Evolutionary conservation across 148 eudicot genomes (phyloP).

Genomic region (Cornus kousa): DNA sequence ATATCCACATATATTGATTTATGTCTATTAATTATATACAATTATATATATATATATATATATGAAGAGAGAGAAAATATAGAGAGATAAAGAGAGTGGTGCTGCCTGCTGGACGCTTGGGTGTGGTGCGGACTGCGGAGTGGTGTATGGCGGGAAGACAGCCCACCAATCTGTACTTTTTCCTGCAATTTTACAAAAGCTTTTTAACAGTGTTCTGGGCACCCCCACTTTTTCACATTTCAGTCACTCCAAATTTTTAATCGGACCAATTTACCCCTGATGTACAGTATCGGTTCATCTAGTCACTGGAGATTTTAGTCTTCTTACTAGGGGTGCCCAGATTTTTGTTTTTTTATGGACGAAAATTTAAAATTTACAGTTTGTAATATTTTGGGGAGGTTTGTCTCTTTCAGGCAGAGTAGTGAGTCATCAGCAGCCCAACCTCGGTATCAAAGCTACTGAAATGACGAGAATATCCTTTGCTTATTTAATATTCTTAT

Average conservation of each 20-base stretch:
- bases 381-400: background rate
- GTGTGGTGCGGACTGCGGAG: conserved; percentile 8
- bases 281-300: no score
- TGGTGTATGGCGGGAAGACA: conserved; percentile 23
- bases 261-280: background rate
- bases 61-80: no score
- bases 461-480: background rate
- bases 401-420: background rate
- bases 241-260: background rate
- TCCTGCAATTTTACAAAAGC: background rate
- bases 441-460: background rate
- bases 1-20: background rate
- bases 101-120: conserved; percentile 8
- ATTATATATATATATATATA: background rate
- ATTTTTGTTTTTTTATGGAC: no score
- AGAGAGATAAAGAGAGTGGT: conserved; percentile 9
- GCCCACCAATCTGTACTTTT: conserved; percentile 20
- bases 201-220: background rate
- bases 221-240: background rate
- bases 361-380: background rate
- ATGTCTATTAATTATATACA: background rate
- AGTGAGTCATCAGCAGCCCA: background rate
- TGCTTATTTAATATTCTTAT: no score
- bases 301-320: no score
- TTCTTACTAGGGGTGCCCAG: no score